Conservation (phyloP, 768 basidiomycete species). For the Leccinum barrowsii region DNA sequence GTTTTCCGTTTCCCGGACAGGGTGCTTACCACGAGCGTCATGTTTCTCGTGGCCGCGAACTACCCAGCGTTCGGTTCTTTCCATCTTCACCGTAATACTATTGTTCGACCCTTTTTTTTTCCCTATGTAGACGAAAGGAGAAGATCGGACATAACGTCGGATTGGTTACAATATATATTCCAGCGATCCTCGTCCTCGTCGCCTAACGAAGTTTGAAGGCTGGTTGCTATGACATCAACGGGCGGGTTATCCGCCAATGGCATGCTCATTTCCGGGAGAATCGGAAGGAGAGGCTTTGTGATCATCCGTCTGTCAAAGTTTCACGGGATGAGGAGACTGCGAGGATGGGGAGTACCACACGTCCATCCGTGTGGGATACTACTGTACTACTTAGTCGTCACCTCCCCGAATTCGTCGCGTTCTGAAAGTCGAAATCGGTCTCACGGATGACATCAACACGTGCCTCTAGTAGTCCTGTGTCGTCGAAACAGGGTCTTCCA, state of each 20-base stretch:
- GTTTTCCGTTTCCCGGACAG: not conserved
- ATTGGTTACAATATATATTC: not conserved
- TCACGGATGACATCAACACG: not conserved
- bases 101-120: not conserved
- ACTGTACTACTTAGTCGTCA: not conserved
- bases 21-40: not conserved
- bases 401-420: not conserved
- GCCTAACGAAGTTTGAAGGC: not conserved
- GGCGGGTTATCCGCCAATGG: not conserved
- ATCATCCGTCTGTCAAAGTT: not conserved
- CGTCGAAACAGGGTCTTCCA: not conserved
- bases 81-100: not conserved
- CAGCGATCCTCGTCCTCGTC: not conserved
- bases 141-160: not conserved
- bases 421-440: not conserved
- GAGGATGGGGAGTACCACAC: not conserved
- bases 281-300: not conserved
- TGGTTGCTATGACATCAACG: not conserved
- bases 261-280: not conserved
- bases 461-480: not conserved
- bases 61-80: not conserved
- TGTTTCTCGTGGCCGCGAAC: not conserved
- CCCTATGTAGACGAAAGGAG: not conserved
- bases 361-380: not conserved
- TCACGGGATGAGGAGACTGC: not conserved